Evolutionary conservation across 192 early-diverging fungal genomes (phyloP), one percentile per base, ranked within the genome.

Genomic region (Pecoramyces ruminantium): DNA sequence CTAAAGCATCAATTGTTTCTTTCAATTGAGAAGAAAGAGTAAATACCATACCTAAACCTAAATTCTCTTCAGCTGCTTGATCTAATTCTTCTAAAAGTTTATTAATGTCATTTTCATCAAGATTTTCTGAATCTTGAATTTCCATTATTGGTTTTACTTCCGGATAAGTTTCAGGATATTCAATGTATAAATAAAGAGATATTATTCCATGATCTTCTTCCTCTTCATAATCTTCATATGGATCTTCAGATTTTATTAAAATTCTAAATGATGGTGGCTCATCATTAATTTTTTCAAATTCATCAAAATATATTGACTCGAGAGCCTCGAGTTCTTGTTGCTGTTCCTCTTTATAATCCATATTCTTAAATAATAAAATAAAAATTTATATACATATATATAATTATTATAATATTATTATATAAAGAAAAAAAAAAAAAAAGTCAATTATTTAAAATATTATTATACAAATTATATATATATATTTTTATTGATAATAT

Each of bases 41-140:
- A 83, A 98, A 98, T 29, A 95, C 89, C 94, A 96, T 96, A 51
- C 91, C 95, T 93, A 97, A 96, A 28, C 96, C 96, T 78, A 96
- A 82, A 82, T 90, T 90, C 77, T 93, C 91, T 78, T 94, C 18
- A 25, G 84, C 84, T 27, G 38, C 38, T 38, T 78, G 80, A 18
- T 34, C 27, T 77, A 87, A 77, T 81, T 79, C 78, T 25, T 67
- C 82, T 42, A 83, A 13, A 28, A 83, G 28, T 9, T 18, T 21
- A 78, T 15, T 38, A 29, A 29, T 28, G 16, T 83, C 82, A 11
- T 78, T 13, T 42, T 83, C 82, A 77, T 78, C 78, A 80, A 58
- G 4, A 13, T 79, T 82, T 40, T 87, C 85, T 83, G 17, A 83
- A 28, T 28, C 84, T 84, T 28, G 84, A 84, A 17, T 84, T 82